Conservation (phyloP, 179 eudicot genomes). For the Monotropa hypopitys region DNA sequence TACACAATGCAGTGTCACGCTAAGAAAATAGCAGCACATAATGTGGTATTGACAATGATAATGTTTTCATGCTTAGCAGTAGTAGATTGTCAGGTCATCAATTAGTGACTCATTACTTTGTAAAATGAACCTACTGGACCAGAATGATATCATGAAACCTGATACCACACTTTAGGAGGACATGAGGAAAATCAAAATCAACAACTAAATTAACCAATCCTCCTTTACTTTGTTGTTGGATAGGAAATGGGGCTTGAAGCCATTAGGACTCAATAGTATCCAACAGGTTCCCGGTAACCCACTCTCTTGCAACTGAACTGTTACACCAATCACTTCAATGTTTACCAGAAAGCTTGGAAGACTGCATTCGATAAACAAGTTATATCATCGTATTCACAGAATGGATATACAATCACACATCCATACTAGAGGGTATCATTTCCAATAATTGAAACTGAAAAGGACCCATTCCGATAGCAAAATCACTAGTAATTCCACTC, state of each 20-base stretch:
- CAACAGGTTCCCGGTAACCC: neutral
- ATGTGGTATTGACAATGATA: neutral
- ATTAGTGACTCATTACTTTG: neutral
- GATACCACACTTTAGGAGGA: neutral
- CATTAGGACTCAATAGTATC: neutral
- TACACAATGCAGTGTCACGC: neutral
- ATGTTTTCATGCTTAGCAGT: neutral
- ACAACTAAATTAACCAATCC: neutral
- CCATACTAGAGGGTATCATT: neutral
- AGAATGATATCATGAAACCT: neutral
- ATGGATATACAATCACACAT: neutral
- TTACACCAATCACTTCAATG: neutral
- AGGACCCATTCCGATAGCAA: neutral
- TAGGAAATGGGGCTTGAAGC: neutral
- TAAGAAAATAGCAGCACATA: neutral
- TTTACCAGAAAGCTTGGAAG: neutral
- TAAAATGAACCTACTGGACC: neutral
- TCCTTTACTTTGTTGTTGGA: too few species aligned
- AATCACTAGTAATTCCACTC: neutral
- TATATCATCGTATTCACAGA: neutral
- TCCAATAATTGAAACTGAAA: neutral
- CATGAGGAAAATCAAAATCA: neutral
- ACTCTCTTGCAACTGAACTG: neutral
- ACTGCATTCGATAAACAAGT: neutral
- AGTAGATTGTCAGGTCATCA: neutral